Evolutionary conservation across 805 yeast species (phyloP), one percentile per base, ranked within the genome.

Genomic region (Pichia pseudocactophila): DNA sequence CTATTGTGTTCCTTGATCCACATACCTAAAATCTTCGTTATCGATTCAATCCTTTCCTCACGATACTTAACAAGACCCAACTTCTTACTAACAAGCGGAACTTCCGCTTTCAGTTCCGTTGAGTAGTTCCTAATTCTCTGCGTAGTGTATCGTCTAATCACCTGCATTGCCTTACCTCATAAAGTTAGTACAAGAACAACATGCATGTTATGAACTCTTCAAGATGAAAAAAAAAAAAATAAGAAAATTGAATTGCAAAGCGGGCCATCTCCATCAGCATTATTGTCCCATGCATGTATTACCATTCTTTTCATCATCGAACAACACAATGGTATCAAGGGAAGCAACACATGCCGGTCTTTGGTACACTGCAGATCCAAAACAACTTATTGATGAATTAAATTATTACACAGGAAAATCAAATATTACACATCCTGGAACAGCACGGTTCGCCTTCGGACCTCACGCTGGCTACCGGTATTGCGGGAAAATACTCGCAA

Each of bases 401-500:
- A 70, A 70, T 11, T 54, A 56, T 1, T 76, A 66, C 51, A 60
- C 84, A 36, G 53, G 53, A 7, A 50, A 49, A 10, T 72, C 72
- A 2, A 63, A 65, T 2, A 40, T 41, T 40, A 28, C 56, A 1
- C 20, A 30, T 12, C 53, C 54, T 4, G 71, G 68, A 22, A 22
- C 25, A 4, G 76, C 78, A 28, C 62, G 80, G 42, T 61, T 77
- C n/a, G 58, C 73, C 11, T 67, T 76, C 12, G 83, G 81, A 8
- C 85, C 79, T 1, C 98, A 92, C 61, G 98, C 98, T 7, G 98
- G 98, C 0, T 88, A 82, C 56, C 56, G 82, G 4, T 92, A 82
- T 57, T 81, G 94, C 32, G 96, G 96, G 0, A 62, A 66, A 7
- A 76, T 85, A 0, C 69, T 90, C 51, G 92, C 89, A 0, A 78